Conservation (phyloP, 345 rosid species). For the Pseudoturritis turrita region DNA sequence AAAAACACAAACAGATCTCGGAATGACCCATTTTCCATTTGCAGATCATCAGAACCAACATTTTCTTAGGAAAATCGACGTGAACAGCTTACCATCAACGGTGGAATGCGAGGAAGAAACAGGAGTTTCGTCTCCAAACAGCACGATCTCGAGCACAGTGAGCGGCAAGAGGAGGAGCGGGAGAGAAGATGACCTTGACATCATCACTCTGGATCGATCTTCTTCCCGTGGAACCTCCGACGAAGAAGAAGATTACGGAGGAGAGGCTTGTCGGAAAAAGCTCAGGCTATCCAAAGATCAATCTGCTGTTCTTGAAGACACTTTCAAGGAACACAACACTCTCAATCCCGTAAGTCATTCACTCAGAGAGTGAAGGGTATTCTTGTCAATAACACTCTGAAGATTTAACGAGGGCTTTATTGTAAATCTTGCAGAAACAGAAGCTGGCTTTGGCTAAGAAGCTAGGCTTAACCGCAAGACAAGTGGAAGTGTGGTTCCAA, state of each 20-base stretch:
- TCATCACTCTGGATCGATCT: constrained; percentile 50
- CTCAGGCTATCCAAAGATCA: constrained; percentile 93
- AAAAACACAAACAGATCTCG: constrained; percentile 11
- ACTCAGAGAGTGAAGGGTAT: neutral
- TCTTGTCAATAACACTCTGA: neutral
- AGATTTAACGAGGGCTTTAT: constrained; percentile 1
- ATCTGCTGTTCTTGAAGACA: constrained; percentile 87
- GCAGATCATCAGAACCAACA: constrained; percentile 35
- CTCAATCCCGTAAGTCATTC: constrained; percentile 83
- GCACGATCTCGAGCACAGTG: constrained; percentile 76
- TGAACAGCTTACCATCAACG: constrained; percentile 66
- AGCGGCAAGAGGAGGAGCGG: constrained; percentile 78
- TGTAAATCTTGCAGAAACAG: constrained; percentile 60
- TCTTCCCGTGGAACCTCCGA: constrained; percentile 64
- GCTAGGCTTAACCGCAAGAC: constrained; percentile 81
- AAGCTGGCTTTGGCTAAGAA: constrained; percentile 82
- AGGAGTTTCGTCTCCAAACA: constrained; percentile 90
- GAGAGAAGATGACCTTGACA: constrained; percentile 70
- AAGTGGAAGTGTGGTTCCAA: constrained; percentile 99
- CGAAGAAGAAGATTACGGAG: constrained; percentile 73
- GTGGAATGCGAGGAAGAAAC: constrained; percentile 77
- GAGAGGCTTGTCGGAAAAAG: constrained; percentile 92
- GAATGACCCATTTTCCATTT: neutral
- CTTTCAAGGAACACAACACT: constrained; percentile 91
- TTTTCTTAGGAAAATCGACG: constrained; percentile 72